These are phyloP conservation scores for Lasiodiplodia citricola DNA, from an alignment of 2,329 filamentous ascomycete genomes.

Conservation along the genomic window DNA sequence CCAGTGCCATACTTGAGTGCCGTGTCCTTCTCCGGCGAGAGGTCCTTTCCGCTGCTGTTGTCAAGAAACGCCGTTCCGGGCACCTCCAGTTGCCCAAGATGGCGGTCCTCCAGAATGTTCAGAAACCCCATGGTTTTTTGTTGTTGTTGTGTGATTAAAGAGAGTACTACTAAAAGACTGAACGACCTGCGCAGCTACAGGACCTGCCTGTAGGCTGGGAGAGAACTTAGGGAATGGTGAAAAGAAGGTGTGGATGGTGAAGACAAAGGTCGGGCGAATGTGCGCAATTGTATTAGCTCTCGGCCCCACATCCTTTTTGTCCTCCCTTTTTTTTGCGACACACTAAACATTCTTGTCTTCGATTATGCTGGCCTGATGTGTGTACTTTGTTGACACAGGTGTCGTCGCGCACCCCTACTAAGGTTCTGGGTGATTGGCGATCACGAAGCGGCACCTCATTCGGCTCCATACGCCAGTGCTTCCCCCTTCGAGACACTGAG, in stretches of 20 bases:
- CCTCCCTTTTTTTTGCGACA: background rate
- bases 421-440: background rate
- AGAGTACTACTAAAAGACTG: background rate
- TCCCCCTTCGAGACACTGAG: slow-evolving; percentile 6
- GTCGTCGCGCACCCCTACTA: slow-evolving; percentile 7
- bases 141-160: background rate
- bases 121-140: slow-evolving; percentile 39
- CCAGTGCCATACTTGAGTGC: slow-evolving; percentile 41
- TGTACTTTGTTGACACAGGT: slow-evolving; percentile 11
- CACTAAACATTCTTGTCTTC: slow-evolving; percentile 9
- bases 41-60: slow-evolving; percentile 32
- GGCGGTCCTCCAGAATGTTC: slow-evolving; percentile 41
- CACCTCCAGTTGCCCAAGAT: slow-evolving; percentile 37
- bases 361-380: slow-evolving; percentile 12
- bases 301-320: background rate
- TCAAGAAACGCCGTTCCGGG: slow-evolving; percentile 43
- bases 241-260: slow-evolving; percentile 11
- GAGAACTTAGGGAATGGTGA: background rate
- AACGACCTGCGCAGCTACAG: slow-evolving; percentile 2
- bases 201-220: slow-evolving; percentile 1
- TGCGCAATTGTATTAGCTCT: slow-evolving; percentile 2
- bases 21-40: slow-evolving; percentile 26
- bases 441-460: background rate
- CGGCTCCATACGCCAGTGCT: background rate
- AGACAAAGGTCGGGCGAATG: background rate